phyloP scores from a whole-genome alignment of 2,329 filamentous ascomycete genomes.

The Trichoderma sp. region DNA sequence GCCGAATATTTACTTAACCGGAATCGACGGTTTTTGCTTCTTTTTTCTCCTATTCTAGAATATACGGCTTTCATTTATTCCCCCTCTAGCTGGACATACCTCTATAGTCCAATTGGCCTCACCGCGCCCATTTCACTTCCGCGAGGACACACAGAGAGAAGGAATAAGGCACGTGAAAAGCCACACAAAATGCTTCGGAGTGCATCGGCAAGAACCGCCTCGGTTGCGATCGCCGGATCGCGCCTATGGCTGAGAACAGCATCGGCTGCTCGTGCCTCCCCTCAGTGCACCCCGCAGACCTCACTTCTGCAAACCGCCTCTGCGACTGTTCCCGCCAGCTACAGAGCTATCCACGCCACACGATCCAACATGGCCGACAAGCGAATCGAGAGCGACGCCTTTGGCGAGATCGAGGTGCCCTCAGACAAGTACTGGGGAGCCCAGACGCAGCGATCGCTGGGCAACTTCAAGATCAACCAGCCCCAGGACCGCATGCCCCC shows the following conservation, averaged over 20 bases:
- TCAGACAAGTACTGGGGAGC: slow-evolving; percentile 98
- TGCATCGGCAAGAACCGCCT: slow-evolving; percentile 21
- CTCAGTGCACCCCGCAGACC: slow-evolving; percentile 19
- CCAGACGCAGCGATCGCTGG: slow-evolving; percentile 92
- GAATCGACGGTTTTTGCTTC: not conserved
- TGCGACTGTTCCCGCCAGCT: not conserved
- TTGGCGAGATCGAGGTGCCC: slow-evolving; percentile 92
- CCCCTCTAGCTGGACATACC: not conserved
- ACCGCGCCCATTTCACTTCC: not conserved
- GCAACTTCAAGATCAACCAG: slow-evolving; percentile 99
- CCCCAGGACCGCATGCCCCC: slow-evolving; percentile 98
- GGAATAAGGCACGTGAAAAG: not conserved
- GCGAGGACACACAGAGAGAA: not conserved
- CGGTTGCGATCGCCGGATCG: slow-evolving; percentile 18
- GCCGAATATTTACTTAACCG: not conserved
- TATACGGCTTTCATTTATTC: not conserved
- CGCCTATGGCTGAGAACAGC: slow-evolving; percentile 15
- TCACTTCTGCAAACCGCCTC: not conserved
- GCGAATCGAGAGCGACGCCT: slow-evolving; percentile 91
- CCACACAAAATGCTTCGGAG: slow-evolving; percentile 24
- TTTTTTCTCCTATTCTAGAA: not conserved
- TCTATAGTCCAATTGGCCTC: not conserved
- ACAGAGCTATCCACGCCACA: slow-evolving; percentile 31
- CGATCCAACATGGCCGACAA: slow-evolving; percentile 51
- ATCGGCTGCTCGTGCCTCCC: not conserved